Conservation (phyloP, 202 grass and related monocot species). For the Musa balbisiana region DNA sequence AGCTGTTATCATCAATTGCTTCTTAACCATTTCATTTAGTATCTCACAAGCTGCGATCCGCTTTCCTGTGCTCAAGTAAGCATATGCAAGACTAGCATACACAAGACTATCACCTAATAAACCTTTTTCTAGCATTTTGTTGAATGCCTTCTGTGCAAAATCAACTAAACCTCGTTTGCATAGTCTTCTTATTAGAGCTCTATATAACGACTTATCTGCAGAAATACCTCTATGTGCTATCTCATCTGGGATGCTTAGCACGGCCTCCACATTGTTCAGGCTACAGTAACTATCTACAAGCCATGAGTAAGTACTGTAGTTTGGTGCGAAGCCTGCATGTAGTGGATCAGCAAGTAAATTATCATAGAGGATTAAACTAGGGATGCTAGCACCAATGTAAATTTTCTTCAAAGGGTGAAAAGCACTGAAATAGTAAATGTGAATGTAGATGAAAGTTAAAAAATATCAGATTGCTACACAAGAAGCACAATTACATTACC, state of each 20-base stretch:
- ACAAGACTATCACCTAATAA: slow-evolving; percentile 52
- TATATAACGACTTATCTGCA: slow-evolving; percentile 59
- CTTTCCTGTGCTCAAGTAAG: slow-evolving; percentile 49
- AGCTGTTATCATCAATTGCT: slow-evolving; percentile 37
- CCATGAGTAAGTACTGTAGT: slow-evolving; percentile 74
- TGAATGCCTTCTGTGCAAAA: slow-evolving; percentile 44
- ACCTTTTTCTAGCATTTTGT: slow-evolving; percentile 56
- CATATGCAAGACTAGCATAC: slow-evolving; percentile 52
- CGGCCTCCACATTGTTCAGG: slow-evolving; percentile 45
- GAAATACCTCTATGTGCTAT: slow-evolving; percentile 49
- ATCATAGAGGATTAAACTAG: not conserved
- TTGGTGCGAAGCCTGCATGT: slow-evolving; percentile 52
- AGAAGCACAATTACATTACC: too few species aligned
- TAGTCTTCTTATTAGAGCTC: slow-evolving; percentile 71
- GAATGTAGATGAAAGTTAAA: not conserved
- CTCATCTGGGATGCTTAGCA: slow-evolving; percentile 61
- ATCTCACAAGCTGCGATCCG: slow-evolving; percentile 30
- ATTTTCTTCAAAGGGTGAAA: not conserved
- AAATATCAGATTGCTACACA: not conserved
- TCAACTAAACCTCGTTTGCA: slow-evolving; percentile 65
- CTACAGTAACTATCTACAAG: slow-evolving; percentile 62
- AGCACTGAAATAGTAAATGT: not conserved
- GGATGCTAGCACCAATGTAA: not conserved
- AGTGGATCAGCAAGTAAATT: slow-evolving; percentile 8
- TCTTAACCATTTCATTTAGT: slow-evolving; percentile 54